Evolutionary conservation across 208 protist species (phyloP).

Genomic region (Crithidia mellificae): DNA sequence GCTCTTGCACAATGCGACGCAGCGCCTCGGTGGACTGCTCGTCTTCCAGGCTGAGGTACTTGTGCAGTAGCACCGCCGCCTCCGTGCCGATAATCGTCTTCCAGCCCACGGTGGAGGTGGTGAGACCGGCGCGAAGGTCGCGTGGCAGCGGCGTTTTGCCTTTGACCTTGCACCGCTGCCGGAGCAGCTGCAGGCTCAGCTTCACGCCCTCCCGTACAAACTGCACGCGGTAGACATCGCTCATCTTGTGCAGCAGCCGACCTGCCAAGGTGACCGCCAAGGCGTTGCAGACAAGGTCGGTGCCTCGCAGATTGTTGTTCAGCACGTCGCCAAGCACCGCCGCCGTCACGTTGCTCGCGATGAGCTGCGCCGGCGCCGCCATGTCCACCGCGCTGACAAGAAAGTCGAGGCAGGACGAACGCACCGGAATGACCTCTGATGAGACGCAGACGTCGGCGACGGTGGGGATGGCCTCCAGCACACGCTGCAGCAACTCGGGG

Average conservation of each 20-base stretch:
- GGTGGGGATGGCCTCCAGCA: slow-evolving; percentile 59
- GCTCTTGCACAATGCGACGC: slow-evolving; percentile 36
- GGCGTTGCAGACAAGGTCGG: slow-evolving; percentile 48
- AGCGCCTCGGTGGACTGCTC: slow-evolving; percentile 41
- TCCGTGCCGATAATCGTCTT: slow-evolving; percentile 43
- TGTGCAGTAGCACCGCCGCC: slow-evolving; percentile 37
- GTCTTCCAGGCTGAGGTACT: slow-evolving; percentile 44
- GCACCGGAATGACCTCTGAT: slow-evolving; percentile 56
- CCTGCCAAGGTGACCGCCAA: slow-evolving; percentile 58
- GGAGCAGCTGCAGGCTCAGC: slow-evolving; percentile 41
- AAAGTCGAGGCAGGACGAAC: slow-evolving; percentile 48
- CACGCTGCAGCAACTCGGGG: slow-evolving; percentile 48
- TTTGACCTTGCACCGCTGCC: slow-evolving; percentile 36
- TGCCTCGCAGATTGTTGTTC: slow-evolving; percentile 51
- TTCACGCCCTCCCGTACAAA: slow-evolving; percentile 88
- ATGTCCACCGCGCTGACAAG: slow-evolving; percentile 66
- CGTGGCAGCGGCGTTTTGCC: slow-evolving; percentile 9
- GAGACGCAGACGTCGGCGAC: slow-evolving; percentile 62
- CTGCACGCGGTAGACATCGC: slow-evolving; percentile 50
- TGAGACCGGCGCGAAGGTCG: slow-evolving; percentile 20
- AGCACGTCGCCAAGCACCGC: slow-evolving; percentile 60
- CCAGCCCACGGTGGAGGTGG: slow-evolving; percentile 38
- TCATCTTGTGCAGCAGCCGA: slow-evolving; percentile 72
- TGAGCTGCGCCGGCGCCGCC: slow-evolving; percentile 51
- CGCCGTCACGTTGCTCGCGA: slow-evolving; percentile 22